These are phyloP conservation scores for Populus alba DNA, from an alignment of 345 rosid genomes.

Conservation along the genomic window DNA sequence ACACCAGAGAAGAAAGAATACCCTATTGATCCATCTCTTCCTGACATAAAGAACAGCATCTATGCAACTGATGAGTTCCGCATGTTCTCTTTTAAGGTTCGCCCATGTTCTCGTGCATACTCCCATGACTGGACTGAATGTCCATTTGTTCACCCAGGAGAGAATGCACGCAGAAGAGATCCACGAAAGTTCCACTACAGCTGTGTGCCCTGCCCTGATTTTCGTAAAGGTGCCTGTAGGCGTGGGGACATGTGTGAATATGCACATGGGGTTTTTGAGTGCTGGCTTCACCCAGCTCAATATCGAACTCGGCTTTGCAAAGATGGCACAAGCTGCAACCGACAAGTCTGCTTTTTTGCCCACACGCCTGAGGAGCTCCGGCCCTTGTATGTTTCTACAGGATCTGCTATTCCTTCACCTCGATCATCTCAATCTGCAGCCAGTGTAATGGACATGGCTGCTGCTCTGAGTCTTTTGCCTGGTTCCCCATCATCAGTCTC, in stretches of 20 bases:
- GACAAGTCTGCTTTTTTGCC: slow-evolving; percentile 53
- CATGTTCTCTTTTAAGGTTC: slow-evolving; percentile 62
- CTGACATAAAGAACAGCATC: slow-evolving; percentile 66
- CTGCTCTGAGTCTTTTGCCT: slow-evolving; percentile 70
- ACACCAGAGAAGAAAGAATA: slow-evolving; percentile 52
- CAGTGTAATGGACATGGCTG: slow-evolving; percentile 71
- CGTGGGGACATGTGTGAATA: slow-evolving; percentile 63
- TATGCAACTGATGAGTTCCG: slow-evolving; percentile 71
- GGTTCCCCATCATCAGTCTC: slow-evolving; percentile 79
- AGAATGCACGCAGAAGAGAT: slow-evolving; percentile 76
- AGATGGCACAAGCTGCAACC: slow-evolving; percentile 48
- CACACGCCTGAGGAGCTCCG: slow-evolving; percentile 47
- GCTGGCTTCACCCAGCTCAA: slow-evolving; percentile 76
- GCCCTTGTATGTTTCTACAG: slow-evolving; percentile 44
- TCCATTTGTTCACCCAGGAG: slow-evolving; percentile 80
- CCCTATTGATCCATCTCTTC: slow-evolving; percentile 66
- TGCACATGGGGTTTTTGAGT: slow-evolving; percentile 66
- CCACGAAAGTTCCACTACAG: slow-evolving; percentile 71
- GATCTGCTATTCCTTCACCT: slow-evolving; percentile 57
- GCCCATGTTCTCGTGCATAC: slow-evolving; percentile 63
- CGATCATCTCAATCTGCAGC: slow-evolving; percentile 62
- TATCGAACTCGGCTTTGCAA: slow-evolving; percentile 54
- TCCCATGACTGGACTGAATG: slow-evolving; percentile 88
- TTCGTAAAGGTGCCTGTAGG: slow-evolving; percentile 64
- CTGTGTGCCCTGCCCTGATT: slow-evolving; percentile 78